Evolutionary conservation across 208 protist species (phyloP), one percentile per base, ranked within the genome.

Genomic region (Trypanosoma grayi): DNA sequence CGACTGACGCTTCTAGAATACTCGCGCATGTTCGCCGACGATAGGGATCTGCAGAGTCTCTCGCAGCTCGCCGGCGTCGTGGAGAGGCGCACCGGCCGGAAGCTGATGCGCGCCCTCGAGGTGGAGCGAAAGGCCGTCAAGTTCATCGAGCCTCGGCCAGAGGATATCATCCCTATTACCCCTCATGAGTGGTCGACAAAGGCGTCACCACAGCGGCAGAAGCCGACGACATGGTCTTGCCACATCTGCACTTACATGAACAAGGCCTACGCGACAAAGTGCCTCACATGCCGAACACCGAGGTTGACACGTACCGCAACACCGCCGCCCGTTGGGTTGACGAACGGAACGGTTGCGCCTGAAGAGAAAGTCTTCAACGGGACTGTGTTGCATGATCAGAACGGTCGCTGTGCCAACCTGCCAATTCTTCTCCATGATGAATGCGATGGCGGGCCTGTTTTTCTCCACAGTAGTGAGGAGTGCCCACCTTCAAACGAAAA

Each of bases 1-100:
- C 76, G 89, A 0, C 71, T 93, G 43, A 87, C 80, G 13, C 43
- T 95, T 25, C 70, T 95, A 33, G 85, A 95, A 68, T 95, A 90
- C 66, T 92, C 84, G 0, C 85, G 89, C 41, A 83, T 91, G 61
- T 95, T 95, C 54, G 77, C 75, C 25, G 85, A 92, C 55, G 83
- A 90, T 39, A 41, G 56, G 4, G 73, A 83, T 2, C 71, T 95
- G 11, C 30, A 60, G 25, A 67, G 69, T n/a, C 74, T 95, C 10
- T 59, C 86, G 2, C 30, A 45, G 34, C 72, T 95, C 8, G 81
- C 73, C 1, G 60, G 63, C 28, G 50, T 56, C 14, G 87, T 85
- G 59, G 89, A 93, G 68, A 57, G 77, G 50, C 66, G 72, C 10
- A 93, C 89, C 4, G 65, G 73, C 58, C 74, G 79, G 25, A 91